Conservation (phyloP, 768 basidiomycete species). For the Lactarius hengduanensis region DNA sequence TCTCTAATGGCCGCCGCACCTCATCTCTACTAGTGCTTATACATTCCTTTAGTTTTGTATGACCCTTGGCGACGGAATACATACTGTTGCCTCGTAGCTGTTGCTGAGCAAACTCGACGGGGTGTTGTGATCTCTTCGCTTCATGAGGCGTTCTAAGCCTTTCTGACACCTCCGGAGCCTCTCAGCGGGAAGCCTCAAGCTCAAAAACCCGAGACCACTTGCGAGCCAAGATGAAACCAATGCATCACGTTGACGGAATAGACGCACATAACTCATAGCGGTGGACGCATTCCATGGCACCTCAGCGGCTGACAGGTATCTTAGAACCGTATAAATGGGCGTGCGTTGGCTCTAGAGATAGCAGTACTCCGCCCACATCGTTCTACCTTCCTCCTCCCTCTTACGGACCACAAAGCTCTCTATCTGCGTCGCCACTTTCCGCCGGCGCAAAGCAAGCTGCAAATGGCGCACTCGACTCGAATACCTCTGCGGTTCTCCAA, state of each 20-base stretch:
- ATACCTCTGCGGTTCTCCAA: neutral
- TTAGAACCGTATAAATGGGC: slow-evolving; percentile 4
- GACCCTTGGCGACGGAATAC: slow-evolving; percentile 8
- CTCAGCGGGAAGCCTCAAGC: neutral
- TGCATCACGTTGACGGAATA: neutral
- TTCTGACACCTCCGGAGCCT: neutral
- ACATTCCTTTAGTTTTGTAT: slow-evolving; percentile 7
- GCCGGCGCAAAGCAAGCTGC: neutral
- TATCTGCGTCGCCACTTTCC: neutral
- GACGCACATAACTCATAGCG: neutral
- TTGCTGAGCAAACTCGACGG: neutral
- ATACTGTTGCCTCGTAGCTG: neutral
- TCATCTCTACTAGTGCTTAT: slow-evolving; percentile 2
- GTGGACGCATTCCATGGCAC: slow-evolving; percentile 5
- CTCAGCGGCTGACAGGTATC: slow-evolving; percentile 10
- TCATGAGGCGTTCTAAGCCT: neutral
- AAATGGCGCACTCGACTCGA: neutral
- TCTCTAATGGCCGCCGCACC: neutral
- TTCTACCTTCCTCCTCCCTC: neutral
- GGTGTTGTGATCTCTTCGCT: neutral
- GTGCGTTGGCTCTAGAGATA: neutral
- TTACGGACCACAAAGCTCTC: neutral
- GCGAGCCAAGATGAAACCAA: neutral
- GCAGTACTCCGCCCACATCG: neutral
- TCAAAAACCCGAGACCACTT: neutral